Base-by-base conservation (phyloP, 1,139 yeast species). In the Debaryomyces fabryi region DNA sequence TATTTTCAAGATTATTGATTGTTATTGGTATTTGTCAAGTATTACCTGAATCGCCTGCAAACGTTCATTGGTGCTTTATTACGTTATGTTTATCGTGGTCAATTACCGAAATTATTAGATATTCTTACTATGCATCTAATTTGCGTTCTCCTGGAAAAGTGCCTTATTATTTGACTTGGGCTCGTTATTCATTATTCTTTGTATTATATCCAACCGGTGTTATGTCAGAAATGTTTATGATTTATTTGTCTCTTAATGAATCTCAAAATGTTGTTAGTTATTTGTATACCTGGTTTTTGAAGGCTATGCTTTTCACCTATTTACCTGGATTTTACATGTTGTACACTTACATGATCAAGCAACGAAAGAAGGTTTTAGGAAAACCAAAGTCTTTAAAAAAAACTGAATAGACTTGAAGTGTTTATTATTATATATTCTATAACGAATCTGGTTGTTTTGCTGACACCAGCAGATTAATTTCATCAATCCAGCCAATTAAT, bases 181-280 rank as follows among this genome's bases (percentile, higher is more conserved):
- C 90, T 57, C 81, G 99, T 63, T 93, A 92, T 74, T 86, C 88
- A 53, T 75, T 92, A 25, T 93, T 93, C 68, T 81, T 81, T 58
- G 81, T 90, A 2, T 76, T 93, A 58, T 93, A 93, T 62, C 99
- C 99, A 21, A 69, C 88, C 32, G 99, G 99, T 5, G 97, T 93
- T 15, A 82, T 88, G 4, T 84, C 95, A 52, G 99, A 93, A 65
- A 76, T 89, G 55, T 62, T 76, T 45, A 82, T 91, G 70, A 78
- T 90, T 52, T 84, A 82, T 66, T 70, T 83, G 51, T 84, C 96
- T 0, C 74, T 90, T 44, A 79, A 75, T 33, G 82, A 80, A 46
- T 96, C 96, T 12, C 77, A 73, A 37, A 55, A 57, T 12, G 71
- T 64, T 16, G 73, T 76, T 51, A 87, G 89, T 27, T 65, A 68